Percentiles rank a stretch among this genome's conserved stretches.
Evolutionary conservation across 345 rosid genomes (phyloP).

Genomic region (Camelina neglecta): DNA sequence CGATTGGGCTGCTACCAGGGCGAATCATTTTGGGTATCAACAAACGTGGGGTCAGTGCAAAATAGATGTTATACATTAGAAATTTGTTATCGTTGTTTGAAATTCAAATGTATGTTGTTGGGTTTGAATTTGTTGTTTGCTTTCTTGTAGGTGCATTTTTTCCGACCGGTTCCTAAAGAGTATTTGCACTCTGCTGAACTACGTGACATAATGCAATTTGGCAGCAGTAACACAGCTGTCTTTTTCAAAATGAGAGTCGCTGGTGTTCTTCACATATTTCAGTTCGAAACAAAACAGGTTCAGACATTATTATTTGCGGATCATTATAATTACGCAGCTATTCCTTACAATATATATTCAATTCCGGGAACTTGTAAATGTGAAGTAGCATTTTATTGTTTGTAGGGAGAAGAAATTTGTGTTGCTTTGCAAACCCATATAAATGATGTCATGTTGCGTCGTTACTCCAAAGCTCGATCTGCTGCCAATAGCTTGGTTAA

Average conservation of each 20-base stretch:
- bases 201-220: conserved; percentile 99
- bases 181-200: conserved; percentile 94
- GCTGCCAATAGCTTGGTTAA: conserved; percentile 61
- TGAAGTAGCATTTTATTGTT: conserved; percentile 25
- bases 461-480: conserved; percentile 92
- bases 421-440: conserved; percentile 99
- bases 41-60: conserved; percentile 86
- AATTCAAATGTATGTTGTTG: conserved; percentile 15
- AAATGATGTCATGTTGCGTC: conserved; percentile 98
- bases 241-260: conserved; percentile 99
- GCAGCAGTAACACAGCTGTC: conserved; percentile 97
- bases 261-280: conserved; percentile 96
- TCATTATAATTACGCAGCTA: not conserved
- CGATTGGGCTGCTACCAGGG: conserved; percentile 96
- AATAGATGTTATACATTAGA: conserved; percentile 1
- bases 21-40: conserved; percentile 91
- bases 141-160: conserved; percentile 78
- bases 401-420: conserved; percentile 97
- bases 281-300: conserved; percentile 99
- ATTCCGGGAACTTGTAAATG: conserved; percentile 21
- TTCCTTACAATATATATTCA: not conserved
- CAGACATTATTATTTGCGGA: conserved; percentile 4
- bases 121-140: conserved; percentile 31
- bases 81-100: not conserved
- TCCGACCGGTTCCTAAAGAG: conserved; percentile 97